Conservation (phyloP, 768 basidiomycete species). For the Lentinula boryana region DNA sequence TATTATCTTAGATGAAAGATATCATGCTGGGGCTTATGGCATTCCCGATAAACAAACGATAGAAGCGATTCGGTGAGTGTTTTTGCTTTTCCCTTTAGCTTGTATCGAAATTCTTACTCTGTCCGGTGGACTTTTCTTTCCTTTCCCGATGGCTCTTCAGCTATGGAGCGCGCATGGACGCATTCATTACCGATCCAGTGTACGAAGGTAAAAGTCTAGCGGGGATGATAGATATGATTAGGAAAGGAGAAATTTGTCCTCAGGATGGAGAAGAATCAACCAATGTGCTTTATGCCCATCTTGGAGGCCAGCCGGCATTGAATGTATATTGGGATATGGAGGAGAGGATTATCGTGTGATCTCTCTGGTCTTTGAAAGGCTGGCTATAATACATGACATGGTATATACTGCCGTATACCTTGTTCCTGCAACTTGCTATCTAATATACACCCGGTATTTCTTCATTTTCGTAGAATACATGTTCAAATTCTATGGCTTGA, state of each 20-base stretch:
- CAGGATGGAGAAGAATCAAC: background rate
- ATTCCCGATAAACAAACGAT: conserved; percentile 18
- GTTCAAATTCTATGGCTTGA: no score
- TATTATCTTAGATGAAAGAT: conserved; percentile 17
- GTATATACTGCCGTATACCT: no score
- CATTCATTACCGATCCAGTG: conserved; percentile 20
- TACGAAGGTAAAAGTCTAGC: conserved; percentile 21
- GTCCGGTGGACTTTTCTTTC: no score
- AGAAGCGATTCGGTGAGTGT: conserved; percentile 9
- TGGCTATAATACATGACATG: no score
- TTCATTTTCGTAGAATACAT: no score
- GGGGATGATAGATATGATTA: conserved; percentile 18
- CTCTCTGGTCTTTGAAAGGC: no score
- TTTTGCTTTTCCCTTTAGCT: no score
- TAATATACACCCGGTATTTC: no score
- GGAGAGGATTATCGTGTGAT: background rate
- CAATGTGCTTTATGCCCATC: conserved; percentile 18
- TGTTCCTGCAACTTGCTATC: no score
- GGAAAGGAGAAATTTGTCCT: conserved; percentile 12
- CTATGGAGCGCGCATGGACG: conserved; percentile 18
- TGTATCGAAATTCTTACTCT: no score
- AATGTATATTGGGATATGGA: conserved; percentile 17
- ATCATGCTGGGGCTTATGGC: conserved; percentile 18
- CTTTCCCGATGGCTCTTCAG: conserved; percentile 5
- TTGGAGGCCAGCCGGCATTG: conserved; percentile 17